Percentiles rank a stretch among this genome's conserved stretches.
These are phyloP conservation scores for Fraxinus cuspidata DNA, from an alignment of 257 asterid species.

Conservation along the genomic window DNA sequence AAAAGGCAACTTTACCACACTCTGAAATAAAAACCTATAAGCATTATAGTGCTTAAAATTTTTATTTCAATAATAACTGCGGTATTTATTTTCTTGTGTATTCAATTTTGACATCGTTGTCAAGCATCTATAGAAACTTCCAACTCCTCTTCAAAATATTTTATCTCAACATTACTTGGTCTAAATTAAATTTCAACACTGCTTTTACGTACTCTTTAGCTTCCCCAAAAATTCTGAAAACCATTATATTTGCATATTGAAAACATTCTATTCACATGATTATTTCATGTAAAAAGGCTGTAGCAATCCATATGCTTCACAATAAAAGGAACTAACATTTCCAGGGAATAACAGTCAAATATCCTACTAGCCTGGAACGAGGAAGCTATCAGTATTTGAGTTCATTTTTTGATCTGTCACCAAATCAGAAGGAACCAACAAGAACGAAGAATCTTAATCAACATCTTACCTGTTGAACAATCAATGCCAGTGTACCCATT, in stretches of 20 bases:
- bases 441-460: not conserved
- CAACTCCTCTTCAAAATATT: not conserved
- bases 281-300: not conserved
- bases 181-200: not conserved
- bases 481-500: slow-evolving; percentile 83
- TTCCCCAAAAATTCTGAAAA: not conserved
- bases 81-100: not conserved
- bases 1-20: not conserved
- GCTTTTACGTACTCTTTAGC: not conserved
- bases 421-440: not conserved
- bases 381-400: not conserved
- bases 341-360: not conserved
- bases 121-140: not conserved
- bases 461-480: slow-evolving; percentile 84
- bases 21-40: not conserved
- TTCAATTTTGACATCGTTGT: not conserved
- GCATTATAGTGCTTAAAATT: not conserved
- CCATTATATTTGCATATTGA: too few species aligned
- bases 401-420: not conserved
- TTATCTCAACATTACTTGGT: not conserved
- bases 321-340: not conserved
- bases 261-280: not conserved
- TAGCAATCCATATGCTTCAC: not conserved
- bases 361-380: not conserved
- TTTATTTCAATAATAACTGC: not conserved